These are phyloP conservation scores for Geosmithia flava DNA, from an alignment of 2,329 filamentous ascomycete genomes.

Conservation along the genomic window DNA sequence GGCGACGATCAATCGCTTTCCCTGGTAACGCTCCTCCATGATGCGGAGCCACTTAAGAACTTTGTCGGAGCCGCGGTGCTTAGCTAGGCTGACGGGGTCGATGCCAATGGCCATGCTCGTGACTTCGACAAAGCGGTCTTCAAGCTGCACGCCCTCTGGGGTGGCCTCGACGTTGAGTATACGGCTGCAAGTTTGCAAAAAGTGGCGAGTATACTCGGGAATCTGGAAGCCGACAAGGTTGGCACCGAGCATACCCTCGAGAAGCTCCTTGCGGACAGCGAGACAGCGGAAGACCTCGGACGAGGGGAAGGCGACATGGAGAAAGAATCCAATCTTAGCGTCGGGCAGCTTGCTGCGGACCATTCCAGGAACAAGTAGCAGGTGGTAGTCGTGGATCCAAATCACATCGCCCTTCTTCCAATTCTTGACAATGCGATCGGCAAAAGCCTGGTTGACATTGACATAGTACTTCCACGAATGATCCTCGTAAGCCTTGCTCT, in stretches of 20 bases:
- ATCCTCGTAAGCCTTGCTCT: constrained; percentile 96
- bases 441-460: constrained; percentile 85
- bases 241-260: constrained; percentile 86
- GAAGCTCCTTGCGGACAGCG: constrained; percentile 71
- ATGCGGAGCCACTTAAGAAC: constrained; percentile 69
- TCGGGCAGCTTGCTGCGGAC: constrained; percentile 82
- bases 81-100: constrained; percentile 63
- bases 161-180: constrained; percentile 84
- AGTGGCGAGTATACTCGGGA: constrained; percentile 84
- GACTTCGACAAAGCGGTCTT: constrained; percentile 88
- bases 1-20: constrained; percentile 83
- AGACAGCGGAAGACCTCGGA: constrained; percentile 93
- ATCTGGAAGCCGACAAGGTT: constrained; percentile 93
- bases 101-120: constrained; percentile 81
- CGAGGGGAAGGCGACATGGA: constrained; percentile 90
- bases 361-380: constrained; percentile 81
- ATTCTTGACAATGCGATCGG: constrained; percentile 76
- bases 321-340: constrained; percentile 90
- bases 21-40: constrained; percentile 73
- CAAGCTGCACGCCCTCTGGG: constrained; percentile 75
- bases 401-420: constrained; percentile 91
- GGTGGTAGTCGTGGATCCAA: constrained; percentile 94
- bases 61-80: constrained; percentile 57
- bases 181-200: constrained; percentile 89
- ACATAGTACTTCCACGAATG: constrained; percentile 95